Percentiles rank a stretch among this genome's conserved stretches.
Conservation (phyloP, 164 flowering plant genomes). For the Piper betle region DNA sequence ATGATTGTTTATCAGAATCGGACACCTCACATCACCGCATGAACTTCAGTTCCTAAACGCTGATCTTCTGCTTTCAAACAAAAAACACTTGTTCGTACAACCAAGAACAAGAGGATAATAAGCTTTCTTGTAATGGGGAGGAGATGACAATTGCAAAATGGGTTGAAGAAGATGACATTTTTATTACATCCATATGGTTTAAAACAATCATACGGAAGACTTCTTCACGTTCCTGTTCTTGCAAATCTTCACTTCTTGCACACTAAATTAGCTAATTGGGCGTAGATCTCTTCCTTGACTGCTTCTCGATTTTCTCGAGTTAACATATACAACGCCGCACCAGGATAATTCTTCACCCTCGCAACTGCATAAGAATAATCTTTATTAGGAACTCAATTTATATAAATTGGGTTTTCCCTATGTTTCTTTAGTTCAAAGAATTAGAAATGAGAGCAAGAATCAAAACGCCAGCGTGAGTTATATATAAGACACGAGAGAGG, state of each 20-base stretch:
- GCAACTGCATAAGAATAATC: conserved; percentile 36
- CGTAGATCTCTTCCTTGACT: conserved; percentile 32
- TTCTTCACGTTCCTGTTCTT: too few relatives aligned
- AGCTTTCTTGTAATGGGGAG: too few relatives aligned
- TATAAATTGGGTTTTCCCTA: neutral
- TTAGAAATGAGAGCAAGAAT: neutral
- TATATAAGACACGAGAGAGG: neutral
- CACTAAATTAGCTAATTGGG: conserved; percentile 26
- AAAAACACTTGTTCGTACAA: too few relatives aligned
- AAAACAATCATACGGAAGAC: too few relatives aligned
- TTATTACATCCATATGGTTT: too few relatives aligned
- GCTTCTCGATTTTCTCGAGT: conserved; percentile 43
- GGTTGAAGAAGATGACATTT: too few relatives aligned
- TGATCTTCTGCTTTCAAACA: too few relatives aligned
- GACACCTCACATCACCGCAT: too few relatives aligned
- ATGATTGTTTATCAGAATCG: too few relatives aligned
- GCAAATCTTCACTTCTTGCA: conserved; percentile 4
- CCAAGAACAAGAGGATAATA: too few relatives aligned
- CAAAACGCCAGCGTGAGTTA: neutral
- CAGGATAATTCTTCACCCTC: conserved; percentile 64
- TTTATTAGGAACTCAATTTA: neutral
- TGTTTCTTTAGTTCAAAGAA: neutral
- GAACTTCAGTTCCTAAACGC: too few relatives aligned
- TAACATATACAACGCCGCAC: conserved; percentile 43
- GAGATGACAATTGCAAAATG: too few relatives aligned